Evolutionary conservation across 768 basidiomycete genomes (phyloP), one percentile per base, ranked within the genome.

Genomic region (Mycena olivaceomarginata): DNA sequence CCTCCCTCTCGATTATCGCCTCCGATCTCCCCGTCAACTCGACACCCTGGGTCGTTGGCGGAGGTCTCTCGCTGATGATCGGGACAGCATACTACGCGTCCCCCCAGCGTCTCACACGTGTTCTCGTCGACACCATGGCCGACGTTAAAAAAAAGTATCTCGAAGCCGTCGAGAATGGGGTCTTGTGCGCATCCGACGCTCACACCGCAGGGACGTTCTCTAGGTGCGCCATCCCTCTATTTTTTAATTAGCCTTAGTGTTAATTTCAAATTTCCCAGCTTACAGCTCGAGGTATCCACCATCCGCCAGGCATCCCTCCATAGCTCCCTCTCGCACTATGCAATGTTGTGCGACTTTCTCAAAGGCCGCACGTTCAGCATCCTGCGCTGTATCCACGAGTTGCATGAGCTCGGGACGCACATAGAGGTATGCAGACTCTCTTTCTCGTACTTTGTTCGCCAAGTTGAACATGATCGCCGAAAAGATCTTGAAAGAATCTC

Each of bases 231-330:
- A 13, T 6, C 18, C 48, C 2, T 15, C 6, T 6, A 7, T 6
- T 16, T 6, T 31, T 31, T 51, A 51, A 5, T 16, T 51, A 5
- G 48, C 48, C 6, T 12, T 16, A 7, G 48, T 51, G 2, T 12
- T 6, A 18, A 51, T 16, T 31, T 31, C 48, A 6, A 16, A 12
- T 13, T 51, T 2, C 12, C 12, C 18, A 70, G 69, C 8, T 43
- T 70, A 5, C 69, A 60, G 40, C 11, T 43, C 25, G 20, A 60
- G 12, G 69, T 70, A 1, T 70, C 69, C 5, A 46, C 18, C 25
- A 60, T 70, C 25, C 57, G 16, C 69, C 41, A 70, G 25, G 15
- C 57, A 11, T 60, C 10, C 15, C 69, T 70, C 25, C 57, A 57
- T 15, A 70, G 60, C 22, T 70, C 57, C 13, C 41, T 70, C 9